Base-by-base conservation (phyloP, 2,329 filamentous ascomycete species). In the Ophiosphaerella narmari region DNA sequence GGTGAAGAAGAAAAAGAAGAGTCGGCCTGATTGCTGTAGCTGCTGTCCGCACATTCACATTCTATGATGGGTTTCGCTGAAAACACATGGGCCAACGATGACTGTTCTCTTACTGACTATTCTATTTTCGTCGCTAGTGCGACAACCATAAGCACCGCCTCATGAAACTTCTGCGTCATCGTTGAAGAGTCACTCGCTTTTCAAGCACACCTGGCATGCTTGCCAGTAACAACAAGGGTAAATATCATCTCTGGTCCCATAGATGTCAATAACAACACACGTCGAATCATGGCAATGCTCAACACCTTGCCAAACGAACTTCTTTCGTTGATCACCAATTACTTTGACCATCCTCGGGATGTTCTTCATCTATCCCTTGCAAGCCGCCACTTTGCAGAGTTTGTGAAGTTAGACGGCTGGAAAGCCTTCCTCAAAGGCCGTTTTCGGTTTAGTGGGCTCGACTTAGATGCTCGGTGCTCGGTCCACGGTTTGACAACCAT, bases 401-500 rank as follows among this genome's bases (percentile, higher is more conserved):
- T 68, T 35, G 53, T 57, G 13, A 62, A 60, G 37, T 56, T 68
- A 2, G 67, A 71, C 44, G 69, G 68, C 13, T 72, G 68, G 68
- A 71, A 68, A 46, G 66, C 68, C 3, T 52, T 67, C 24, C 57
- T 69, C 8, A 65, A 59, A 43, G 69, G 69, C 2, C 67, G 69
- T 4, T 71, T 72, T 38, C 54, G 48, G 12, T 23, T 70, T 18
- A 32, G 39, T 14, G 59, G 59, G 6, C 50, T 68, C 14, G 64
- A 66, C 24, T 35, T 53, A 8, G 66, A 72, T 33, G 67, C 69
- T 16, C 56, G 39, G 9, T 62, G 48, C n/a, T 76, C 77, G n/a
- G 78, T 79, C 2, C 79, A 79, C 43, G 79, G 80, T 7, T 65
- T 85, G 43, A 82, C 81, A 1, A 82, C 81, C 2, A 72, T 84